Evolutionary conservation across 225 moss, liverwort and hornwort genomes (phyloP).

Genomic region (Physcomitrellopsis africana): DNA sequence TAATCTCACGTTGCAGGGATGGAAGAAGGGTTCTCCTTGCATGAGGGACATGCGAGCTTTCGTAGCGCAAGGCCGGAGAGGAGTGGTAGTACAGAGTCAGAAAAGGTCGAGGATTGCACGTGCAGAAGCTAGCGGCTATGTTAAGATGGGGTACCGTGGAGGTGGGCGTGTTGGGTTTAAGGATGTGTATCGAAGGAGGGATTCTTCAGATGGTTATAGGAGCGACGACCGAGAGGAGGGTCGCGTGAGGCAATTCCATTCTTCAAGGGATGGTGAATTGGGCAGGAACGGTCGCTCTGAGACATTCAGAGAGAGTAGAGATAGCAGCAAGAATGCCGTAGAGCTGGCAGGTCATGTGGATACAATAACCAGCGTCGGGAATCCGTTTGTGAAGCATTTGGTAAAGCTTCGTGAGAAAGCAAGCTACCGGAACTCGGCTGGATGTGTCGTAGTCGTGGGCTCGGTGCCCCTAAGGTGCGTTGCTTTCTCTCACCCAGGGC

Average conservation of each 20-base stretch:
- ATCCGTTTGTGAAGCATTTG: constrained; percentile 82
- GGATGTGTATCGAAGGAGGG: constrained; percentile 29
- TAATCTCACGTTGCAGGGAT: constrained; percentile 20
- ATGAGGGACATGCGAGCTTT: background rate
- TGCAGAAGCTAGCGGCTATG: constrained; percentile 30
- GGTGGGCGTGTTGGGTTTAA: constrained; percentile 26
- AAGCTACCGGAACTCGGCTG: constrained; percentile 57
- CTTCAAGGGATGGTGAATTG: constrained; percentile 11
- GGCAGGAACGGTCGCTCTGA: constrained; percentile 4
- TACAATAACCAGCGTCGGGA: constrained; percentile 66
- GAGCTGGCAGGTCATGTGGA: constrained; percentile 57
- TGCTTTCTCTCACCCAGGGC: constrained; percentile 1
- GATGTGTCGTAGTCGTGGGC: constrained; percentile 76
- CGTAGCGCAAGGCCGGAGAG: constrained; percentile 18
- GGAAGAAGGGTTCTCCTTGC: constrained; percentile 16
- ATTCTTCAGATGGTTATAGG: constrained; percentile 20
- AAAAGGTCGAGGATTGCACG: constrained; percentile 11
- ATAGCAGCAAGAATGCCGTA: constrained; percentile 16
- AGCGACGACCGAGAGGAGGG: constrained; percentile 18
- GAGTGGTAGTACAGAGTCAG: background rate
- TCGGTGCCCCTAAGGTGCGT: constrained; percentile 69
- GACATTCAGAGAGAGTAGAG: background rate
- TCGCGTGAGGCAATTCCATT: constrained; percentile 15
- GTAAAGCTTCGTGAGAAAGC: constrained; percentile 81
- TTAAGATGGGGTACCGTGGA: constrained; percentile 14